A percentile compares a stretch with the other conserved stretches of the same genome.
Conservation (phyloP, 331 rosid genomes). For the Dryas integrifolia region DNA sequence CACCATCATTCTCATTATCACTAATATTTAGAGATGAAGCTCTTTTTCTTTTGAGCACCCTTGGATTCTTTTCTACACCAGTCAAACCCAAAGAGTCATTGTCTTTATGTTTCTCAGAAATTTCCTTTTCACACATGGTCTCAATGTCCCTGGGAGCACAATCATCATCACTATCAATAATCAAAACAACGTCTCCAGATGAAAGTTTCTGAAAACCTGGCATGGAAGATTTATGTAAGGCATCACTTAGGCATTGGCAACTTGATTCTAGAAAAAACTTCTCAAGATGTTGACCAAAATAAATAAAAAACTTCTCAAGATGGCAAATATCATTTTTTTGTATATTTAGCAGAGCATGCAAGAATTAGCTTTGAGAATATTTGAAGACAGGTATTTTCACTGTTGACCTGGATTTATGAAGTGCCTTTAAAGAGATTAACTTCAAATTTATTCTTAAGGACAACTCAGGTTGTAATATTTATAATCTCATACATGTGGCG, state of each 20-base stretch:
- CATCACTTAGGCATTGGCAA: not conserved
- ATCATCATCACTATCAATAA: slow-evolving; percentile 28
- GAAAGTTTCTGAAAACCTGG: slow-evolving; percentile 19
- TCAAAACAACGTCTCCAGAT: not conserved
- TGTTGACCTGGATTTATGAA: not conserved
- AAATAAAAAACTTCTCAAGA: not conserved
- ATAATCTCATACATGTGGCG: not conserved
- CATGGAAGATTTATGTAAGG: not conserved
- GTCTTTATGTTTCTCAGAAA: not conserved
- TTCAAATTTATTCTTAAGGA: not conserved
- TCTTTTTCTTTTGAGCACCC: slow-evolving; percentile 22
- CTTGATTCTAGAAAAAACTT: not conserved
- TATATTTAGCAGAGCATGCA: not conserved
- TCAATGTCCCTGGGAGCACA: not conserved
- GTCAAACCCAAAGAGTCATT: not conserved
- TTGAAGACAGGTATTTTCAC: not conserved
- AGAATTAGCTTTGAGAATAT: not conserved
- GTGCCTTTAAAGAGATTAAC: not conserved
- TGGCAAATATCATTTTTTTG: not conserved
- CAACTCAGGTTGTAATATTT: not conserved
- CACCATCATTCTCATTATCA: not conserved
- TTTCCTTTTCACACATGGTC: not conserved
- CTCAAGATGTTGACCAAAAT: no score
- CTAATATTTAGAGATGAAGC: not conserved
- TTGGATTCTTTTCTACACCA: not conserved